These are phyloP conservation scores for Balamuthia mandrillaris DNA, from an alignment of 208 protist genomes.

Conservation along the genomic window DNA sequence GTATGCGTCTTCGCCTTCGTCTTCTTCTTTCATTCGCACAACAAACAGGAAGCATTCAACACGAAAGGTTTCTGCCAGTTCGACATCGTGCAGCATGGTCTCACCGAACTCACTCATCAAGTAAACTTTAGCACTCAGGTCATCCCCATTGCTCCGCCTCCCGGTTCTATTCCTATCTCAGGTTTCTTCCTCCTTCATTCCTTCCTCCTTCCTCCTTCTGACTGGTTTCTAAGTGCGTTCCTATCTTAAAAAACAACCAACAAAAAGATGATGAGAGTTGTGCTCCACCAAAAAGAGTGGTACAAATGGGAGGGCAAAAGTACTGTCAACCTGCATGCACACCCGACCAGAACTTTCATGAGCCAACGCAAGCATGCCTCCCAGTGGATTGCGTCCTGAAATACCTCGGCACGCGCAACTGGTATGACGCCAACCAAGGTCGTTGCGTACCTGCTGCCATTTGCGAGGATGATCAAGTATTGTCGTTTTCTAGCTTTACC, in stretches of 20 bases:
- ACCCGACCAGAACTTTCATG: not conserved
- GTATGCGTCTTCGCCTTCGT: too few relatives aligned
- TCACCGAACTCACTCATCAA: not conserved
- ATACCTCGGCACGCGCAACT: constrained; percentile 25
- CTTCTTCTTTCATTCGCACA: too few relatives aligned
- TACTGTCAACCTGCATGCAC: constrained; percentile 23
- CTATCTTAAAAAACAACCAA: too few relatives aligned
- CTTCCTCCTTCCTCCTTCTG: not conserved
- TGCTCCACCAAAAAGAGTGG: not conserved
- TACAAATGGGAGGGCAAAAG: not conserved
- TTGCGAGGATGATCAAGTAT: not conserved
- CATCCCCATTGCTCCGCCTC: not conserved
- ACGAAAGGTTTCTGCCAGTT: constrained; percentile 1
- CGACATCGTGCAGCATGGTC: not conserved
- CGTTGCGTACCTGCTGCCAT: not conserved
- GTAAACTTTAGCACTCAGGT: not conserved
- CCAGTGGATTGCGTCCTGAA: not conserved
- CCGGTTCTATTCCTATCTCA: not conserved
- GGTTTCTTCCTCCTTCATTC: not conserved
- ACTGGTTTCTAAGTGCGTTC: too few relatives aligned
- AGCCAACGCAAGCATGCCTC: not conserved
- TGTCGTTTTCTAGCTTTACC: too few relatives aligned
- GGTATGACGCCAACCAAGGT: not conserved
- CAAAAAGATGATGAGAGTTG: too few relatives aligned
- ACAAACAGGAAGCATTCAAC: too few relatives aligned